A percentile compares a stretch with the other conserved stretches of the same genome.
phyloP scores from a whole-genome alignment of 2,329 filamentous ascomycete genomes.

The Trichoderma hamatum region DNA sequence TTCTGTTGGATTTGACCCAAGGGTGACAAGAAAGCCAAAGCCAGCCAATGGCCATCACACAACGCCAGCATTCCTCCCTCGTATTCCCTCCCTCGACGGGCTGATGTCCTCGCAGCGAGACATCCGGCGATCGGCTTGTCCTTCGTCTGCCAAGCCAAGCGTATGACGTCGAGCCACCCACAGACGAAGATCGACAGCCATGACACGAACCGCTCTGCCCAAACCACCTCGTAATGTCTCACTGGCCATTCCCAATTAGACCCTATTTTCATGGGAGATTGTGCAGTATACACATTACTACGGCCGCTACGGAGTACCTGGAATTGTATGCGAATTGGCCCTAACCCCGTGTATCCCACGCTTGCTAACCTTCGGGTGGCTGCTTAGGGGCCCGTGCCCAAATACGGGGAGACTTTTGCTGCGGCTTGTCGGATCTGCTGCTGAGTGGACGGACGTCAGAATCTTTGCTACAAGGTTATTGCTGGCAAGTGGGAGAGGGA shows the following conservation, averaged over 20 bases:
- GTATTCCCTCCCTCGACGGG: background rate
- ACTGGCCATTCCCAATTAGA: background rate
- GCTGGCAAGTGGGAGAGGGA: background rate
- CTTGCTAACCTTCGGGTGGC: background rate
- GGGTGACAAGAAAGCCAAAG: background rate
- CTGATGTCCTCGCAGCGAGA: background rate
- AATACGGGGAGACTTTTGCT: slow-evolving; percentile 3
- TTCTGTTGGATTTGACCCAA: background rate
- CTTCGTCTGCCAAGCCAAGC: slow-evolving; percentile 7
- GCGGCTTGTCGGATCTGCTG: background rate
- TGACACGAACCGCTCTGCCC: background rate
- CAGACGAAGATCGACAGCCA: background rate
- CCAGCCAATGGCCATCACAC: background rate
- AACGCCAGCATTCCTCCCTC: background rate
- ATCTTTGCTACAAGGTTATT: slow-evolving; percentile 2
- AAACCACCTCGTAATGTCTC: slow-evolving; percentile 11
- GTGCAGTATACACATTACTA: background rate
- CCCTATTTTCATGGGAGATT: background rate
- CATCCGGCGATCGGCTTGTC: slow-evolving; percentile 9
- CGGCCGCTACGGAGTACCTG: background rate
- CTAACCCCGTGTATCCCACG: too few species aligned
- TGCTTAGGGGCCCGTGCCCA: slow-evolving; percentile 12
- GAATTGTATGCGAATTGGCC: background rate
- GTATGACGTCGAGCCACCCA: slow-evolving; percentile 8
- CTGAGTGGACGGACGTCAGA: slow-evolving; percentile 2